phyloP scores from a whole-genome alignment of 208 protist species.

The Acanthamoeba castellanii region DNA sequence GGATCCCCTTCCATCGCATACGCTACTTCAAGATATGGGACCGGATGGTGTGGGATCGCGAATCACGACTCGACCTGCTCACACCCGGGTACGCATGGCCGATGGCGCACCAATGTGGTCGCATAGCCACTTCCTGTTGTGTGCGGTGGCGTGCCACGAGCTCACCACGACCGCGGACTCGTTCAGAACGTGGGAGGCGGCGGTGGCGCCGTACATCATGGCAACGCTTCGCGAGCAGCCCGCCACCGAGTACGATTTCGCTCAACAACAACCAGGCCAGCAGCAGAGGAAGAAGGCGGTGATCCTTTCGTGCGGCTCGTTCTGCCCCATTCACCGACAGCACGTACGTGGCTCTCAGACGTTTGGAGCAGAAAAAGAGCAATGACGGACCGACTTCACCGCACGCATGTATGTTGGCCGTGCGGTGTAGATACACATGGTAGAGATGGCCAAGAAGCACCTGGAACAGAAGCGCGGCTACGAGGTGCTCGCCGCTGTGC shows the following conservation, averaged over 20 bases:
- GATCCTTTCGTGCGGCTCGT: constrained; percentile 44
- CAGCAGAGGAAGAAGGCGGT: constrained; percentile 39
- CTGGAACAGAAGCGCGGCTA: constrained; percentile 69
- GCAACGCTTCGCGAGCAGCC: neutral
- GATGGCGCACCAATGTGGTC: no score
- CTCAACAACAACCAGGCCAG: neutral
- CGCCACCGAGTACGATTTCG: neutral
- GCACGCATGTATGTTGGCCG: no score
- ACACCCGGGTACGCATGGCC: neutral
- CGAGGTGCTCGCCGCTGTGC: constrained; percentile 12
- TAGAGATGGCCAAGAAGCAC: constrained; percentile 64
- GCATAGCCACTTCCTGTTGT: no score
- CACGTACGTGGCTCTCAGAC: neutral
- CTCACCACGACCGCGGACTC: neutral
- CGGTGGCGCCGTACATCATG: neutral
- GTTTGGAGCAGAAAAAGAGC: no score
- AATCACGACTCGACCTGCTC: constrained; percentile 42
- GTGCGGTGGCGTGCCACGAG: neutral
- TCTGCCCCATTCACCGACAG: constrained; percentile 37
- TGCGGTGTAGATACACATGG: constrained; percentile 53
- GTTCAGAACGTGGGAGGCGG: neutral
- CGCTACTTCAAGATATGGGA: constrained; percentile 55
- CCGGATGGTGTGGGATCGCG: constrained; percentile 7
- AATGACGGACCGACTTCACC: no score
- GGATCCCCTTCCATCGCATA: constrained; percentile 37